Base-by-base conservation (phyloP, 139 green algal species). In the Tetradesmus obliquus region DNA sequence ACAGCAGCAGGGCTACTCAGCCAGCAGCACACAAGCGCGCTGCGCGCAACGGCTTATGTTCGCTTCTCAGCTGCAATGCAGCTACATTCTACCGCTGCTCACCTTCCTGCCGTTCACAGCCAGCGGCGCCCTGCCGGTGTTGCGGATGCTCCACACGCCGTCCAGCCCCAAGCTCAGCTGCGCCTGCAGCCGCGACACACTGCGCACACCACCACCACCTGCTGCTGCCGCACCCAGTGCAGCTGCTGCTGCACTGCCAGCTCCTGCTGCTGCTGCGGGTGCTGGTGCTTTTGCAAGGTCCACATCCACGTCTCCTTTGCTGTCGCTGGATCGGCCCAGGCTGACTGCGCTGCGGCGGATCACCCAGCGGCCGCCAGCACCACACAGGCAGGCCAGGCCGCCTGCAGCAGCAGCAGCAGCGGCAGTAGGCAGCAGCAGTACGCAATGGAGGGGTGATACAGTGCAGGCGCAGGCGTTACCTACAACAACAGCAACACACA, bases 151-250 rank as follows among this genome's bases (percentile, higher is more conserved):
- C 71, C 69, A 92, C 3, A 1, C 66, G 54, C 90, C 90, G 15
- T 90, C 74, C 4, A 22, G 24, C 90, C 91, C 79, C 6, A 92
- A 55, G 8, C 2, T 55, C 72, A 92, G 83, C 72, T 92, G 84
- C 32, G 90, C 90, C 90, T 96, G 94, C 83, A 92, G 92, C 20
- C 95, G 92, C 0, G 95, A 96, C 82, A 96, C 93, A 5, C 81
- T 92, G 80, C 86, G 57, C 2, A 32, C n/a, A 45, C 15, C 84
- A 80, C 84, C 83, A 20, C 9, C 15, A 55, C n/a, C n/a, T 17
- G 20, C 19, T 51, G 55, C 82, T 55, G 7, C 82, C 12, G 54
- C 54, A 51, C 20, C 55, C 13, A 3, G 55, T 51, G 82, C 82
- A 55, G 19, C 55, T 74, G 82, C 82, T 74, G 55, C 82, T 74